These are phyloP conservation scores for Rhodomyrtus tomentosa DNA, from an alignment of 345 rosid genomes.

Conservation along the genomic window DNA sequence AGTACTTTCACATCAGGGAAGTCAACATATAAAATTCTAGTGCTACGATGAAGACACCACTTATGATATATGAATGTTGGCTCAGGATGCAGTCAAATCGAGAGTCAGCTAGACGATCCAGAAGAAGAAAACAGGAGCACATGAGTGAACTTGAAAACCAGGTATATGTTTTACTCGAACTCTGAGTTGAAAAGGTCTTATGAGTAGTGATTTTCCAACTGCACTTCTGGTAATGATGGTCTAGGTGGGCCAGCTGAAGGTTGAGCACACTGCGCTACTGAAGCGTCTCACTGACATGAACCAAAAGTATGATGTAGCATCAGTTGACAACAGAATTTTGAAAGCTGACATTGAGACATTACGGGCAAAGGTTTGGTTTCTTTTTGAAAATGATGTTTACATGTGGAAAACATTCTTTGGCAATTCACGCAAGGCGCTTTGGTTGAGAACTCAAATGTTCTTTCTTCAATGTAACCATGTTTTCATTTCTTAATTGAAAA, in stretches of 20 bases:
- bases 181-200: neutral
- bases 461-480: neutral
- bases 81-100: slow-evolving; percentile 92
- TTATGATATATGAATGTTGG: slow-evolving; percentile 7
- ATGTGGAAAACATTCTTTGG: neutral
- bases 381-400: neutral
- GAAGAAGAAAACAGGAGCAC: slow-evolving; percentile 88
- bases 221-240: slow-evolving; percentile 1
- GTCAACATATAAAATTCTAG: neutral
- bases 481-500: neutral
- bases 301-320: slow-evolving; percentile 67
- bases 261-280: slow-evolving; percentile 59
- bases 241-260: slow-evolving; percentile 77
- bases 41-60: neutral
- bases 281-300: slow-evolving; percentile 58
- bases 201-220: neutral
- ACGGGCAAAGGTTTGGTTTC: slow-evolving; percentile 59
- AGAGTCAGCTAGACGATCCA: slow-evolving; percentile 97
- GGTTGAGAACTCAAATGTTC: neutral
- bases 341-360: slow-evolving; percentile 93
- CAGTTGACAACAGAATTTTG: slow-evolving; percentile 81
- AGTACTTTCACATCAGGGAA: neutral
- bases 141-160: slow-evolving; percentile 80
- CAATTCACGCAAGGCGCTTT: neutral
- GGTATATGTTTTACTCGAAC: slow-evolving; percentile 23